A percentile compares a stretch with the other conserved stretches of the same genome.
These are phyloP conservation scores for Curvularia sp. DNA, from an alignment of 2,329 filamentous ascomycete genomes.

Conservation along the genomic window DNA sequence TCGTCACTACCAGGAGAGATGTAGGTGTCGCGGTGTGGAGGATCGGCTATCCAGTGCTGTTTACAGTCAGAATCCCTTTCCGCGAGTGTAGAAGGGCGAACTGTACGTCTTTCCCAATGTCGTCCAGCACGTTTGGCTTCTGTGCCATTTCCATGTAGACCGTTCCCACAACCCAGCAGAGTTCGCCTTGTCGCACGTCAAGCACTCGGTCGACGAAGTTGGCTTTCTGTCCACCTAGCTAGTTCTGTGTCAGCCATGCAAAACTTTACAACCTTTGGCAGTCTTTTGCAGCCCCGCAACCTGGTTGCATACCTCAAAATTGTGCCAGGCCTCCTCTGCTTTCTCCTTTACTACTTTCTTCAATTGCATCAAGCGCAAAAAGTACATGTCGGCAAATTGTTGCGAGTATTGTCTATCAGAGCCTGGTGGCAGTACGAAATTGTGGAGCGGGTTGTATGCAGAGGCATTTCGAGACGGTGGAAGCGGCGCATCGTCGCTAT, in stretches of 20 bases:
- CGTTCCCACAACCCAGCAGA: constrained; percentile 95
- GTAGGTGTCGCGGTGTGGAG: constrained; percentile 79
- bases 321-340: constrained; percentile 77
- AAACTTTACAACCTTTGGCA: neutral
- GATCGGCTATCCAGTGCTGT: constrained; percentile 87
- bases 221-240: constrained; percentile 76
- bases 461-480: constrained; percentile 51
- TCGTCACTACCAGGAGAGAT: constrained; percentile 68
- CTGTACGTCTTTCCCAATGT: constrained; percentile 85
- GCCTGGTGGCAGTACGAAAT: constrained; percentile 73
- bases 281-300: neutral
- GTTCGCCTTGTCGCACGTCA: constrained; percentile 91
- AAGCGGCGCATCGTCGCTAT: constrained; percentile 36
- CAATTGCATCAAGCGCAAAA: constrained; percentile 83
- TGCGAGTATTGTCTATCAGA: constrained; percentile 78
- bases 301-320: constrained; percentile 63
- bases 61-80: constrained; percentile 13
- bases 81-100: neutral
- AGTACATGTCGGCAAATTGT: constrained; percentile 98
- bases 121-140: constrained; percentile 95
- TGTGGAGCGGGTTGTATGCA: constrained; percentile 75
- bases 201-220: constrained; percentile 84
- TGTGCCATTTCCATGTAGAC: constrained; percentile 97
- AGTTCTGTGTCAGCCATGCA: constrained; percentile 17
- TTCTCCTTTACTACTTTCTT: constrained; percentile 81